A percentile compares a stretch with the other conserved stretches of the same genome.
Conservation (phyloP, 257 asterid genomes). For the Fraxinus quadrangulata region DNA sequence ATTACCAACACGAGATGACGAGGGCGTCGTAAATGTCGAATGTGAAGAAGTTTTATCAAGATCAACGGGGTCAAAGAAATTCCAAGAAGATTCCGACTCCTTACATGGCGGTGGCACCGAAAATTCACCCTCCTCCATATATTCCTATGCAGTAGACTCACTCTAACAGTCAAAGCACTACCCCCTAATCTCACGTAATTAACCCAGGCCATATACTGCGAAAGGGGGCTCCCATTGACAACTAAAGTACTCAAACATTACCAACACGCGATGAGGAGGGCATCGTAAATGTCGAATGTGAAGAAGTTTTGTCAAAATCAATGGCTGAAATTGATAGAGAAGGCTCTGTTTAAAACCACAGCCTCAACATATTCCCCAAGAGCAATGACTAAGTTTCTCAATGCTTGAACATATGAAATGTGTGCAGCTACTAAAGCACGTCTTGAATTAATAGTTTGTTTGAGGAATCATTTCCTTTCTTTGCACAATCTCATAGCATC, state of each 20-base stretch:
- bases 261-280: constrained; percentile 63
- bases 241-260: constrained; percentile 66
- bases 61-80: constrained; percentile 77
- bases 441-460: constrained; percentile 84
- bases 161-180: constrained; percentile 62
- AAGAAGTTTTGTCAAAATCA: constrained; percentile 62
- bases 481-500: constrained; percentile 78
- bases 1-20: constrained; percentile 57
- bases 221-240: constrained; percentile 69
- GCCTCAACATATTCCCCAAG: constrained; percentile 89
- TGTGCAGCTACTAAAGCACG: constrained; percentile 91
- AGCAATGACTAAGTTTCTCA: constrained; percentile 78
- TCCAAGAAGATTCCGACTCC: constrained; percentile 51
- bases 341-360: constrained; percentile 61
- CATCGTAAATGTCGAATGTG: constrained; percentile 62
- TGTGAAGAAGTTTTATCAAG: constrained; percentile 67
- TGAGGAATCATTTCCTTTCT: constrained; percentile 75
- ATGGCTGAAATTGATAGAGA: constrained; percentile 57
- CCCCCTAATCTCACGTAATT: constrained; percentile 81
- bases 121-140: constrained; percentile 65
- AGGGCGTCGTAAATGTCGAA: constrained; percentile 69
- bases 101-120: constrained; percentile 71
- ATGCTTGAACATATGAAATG: constrained; percentile 76
- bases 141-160: constrained; percentile 50
- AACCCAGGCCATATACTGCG: constrained; percentile 61